Conservation (phyloP, 208 protist genomes). For the Acanthamoeba lugdunensis region DNA sequence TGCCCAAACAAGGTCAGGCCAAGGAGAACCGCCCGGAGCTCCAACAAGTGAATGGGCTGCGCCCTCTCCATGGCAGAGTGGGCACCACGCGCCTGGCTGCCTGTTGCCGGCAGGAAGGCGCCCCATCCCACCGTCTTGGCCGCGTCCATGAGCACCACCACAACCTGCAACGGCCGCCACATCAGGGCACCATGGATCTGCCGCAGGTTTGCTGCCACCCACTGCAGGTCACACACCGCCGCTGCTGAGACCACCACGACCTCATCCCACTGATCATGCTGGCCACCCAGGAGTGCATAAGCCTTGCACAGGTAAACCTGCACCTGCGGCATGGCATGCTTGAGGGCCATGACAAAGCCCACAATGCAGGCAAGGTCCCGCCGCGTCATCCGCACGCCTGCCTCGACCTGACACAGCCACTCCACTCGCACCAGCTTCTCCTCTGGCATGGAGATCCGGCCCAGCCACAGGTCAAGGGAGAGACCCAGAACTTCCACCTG, state of each 20-base stretch:
- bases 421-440: not conserved
- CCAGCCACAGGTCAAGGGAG: not conserved
- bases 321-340: not conserved
- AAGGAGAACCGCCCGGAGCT: not conserved
- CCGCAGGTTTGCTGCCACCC: not conserved
- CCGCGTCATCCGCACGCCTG: not conserved
- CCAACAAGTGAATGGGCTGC: conserved; percentile 8
- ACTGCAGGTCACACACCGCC: not conserved
- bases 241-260: not conserved
- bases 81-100: not conserved
- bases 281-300: not conserved
- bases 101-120: not conserved
- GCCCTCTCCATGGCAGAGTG: not conserved
- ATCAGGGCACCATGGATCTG: not conserved
- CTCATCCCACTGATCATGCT: not conserved
- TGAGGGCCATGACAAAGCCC: not conserved
- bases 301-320: not conserved
- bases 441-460: not conserved
- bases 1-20: not conserved
- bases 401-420: not conserved
- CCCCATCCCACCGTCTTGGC: not conserved
- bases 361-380: not conserved
- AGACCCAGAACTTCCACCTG: not conserved
- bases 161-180: not conserved
- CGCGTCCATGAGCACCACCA: not conserved